Percentiles rank a stretch among this genome's conserved stretches.
These are phyloP conservation scores for Colletotrichum costaricense DNA, from an alignment of 2,329 filamentous ascomycete genomes.

Conservation along the genomic window DNA sequence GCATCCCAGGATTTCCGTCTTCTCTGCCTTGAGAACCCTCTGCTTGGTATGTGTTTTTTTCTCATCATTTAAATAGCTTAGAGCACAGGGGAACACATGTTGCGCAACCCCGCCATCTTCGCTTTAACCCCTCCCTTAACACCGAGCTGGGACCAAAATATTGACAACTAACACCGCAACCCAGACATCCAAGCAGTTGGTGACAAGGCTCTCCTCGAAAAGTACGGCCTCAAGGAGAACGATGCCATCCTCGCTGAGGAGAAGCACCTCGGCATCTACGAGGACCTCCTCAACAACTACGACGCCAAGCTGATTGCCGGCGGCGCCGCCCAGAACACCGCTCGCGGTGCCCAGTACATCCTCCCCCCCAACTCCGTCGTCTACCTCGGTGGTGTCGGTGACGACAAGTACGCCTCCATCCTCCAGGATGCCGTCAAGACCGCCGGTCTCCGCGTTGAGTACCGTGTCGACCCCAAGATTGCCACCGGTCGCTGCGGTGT, in stretches of 20 bases:
- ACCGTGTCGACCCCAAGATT: constrained; percentile 86
- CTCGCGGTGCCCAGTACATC: constrained; percentile 95
- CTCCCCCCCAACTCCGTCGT: constrained; percentile 89
- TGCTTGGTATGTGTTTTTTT: constrained; percentile 75
- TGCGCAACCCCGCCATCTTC: neutral
- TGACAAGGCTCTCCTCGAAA: constrained; percentile 85
- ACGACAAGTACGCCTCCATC: constrained; percentile 94
- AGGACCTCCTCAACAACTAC: constrained; percentile 92
- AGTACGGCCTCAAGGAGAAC: constrained; percentile 95
- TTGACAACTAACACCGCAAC: neutral
- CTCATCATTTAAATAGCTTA: constrained; percentile 7
- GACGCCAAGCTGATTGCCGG: constrained; percentile 95
- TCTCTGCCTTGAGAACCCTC: constrained; percentile 95
- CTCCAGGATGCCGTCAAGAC: constrained; percentile 87
- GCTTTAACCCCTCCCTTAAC: constrained; percentile 27
- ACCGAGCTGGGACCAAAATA: constrained; percentile 4
- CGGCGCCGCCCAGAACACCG: constrained; percentile 97
- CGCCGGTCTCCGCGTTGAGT: constrained; percentile 92
- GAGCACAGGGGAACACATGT: neutral
- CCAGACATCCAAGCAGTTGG: constrained; percentile 91
- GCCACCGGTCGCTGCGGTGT: constrained; percentile 96
- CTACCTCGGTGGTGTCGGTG: constrained; percentile 93
- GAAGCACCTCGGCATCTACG: constrained; percentile 89
- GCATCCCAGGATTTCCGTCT: constrained; percentile 87
- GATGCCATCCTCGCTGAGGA: constrained; percentile 97